Evolutionary conservation across 1,284 basidiomycete species (phyloP).

Genomic region (Puccinia horiana): DNA sequence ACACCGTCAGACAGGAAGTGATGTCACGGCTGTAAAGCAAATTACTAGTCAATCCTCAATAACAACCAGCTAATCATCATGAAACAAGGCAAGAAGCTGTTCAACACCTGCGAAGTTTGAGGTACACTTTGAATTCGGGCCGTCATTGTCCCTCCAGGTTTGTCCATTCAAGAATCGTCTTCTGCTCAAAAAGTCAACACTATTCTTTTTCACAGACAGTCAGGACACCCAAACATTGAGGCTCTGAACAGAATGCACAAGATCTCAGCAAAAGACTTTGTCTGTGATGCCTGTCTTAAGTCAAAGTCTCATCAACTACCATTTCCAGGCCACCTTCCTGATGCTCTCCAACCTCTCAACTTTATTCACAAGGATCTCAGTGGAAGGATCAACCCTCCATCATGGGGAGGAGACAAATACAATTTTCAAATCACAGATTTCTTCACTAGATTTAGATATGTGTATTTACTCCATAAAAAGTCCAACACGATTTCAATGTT

Average conservation of each 20-base stretch:
- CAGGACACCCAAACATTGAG: slow-evolving; percentile 12
- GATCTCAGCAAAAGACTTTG: neutral
- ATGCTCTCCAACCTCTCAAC: neutral
- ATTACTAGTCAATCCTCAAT: neutral
- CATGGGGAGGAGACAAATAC: neutral
- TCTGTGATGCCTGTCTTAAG: neutral
- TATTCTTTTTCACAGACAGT: neutral
- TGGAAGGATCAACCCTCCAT: neutral
- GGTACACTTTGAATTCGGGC: neutral
- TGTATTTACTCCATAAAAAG: neutral
- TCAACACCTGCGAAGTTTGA: neutral
- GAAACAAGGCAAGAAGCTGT: neutral
- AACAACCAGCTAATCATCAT: neutral
- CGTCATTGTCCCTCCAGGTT: neutral
- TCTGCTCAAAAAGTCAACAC: neutral
- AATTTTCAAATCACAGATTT: slow-evolving; percentile 24
- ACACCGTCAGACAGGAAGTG: too few relatives aligned
- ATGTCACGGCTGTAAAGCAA: too few relatives aligned
- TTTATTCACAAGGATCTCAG: slow-evolving; percentile 7
- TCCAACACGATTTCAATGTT: neutral
- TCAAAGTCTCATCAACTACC: slow-evolving; percentile 7
- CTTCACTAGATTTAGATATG: neutral
- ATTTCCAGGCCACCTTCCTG: neutral
- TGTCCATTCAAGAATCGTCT: neutral
- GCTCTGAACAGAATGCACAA: neutral